phyloP scores from a whole-genome alignment of 768 basidiomycete species.

The Kwoniella dejecticola region DNA sequence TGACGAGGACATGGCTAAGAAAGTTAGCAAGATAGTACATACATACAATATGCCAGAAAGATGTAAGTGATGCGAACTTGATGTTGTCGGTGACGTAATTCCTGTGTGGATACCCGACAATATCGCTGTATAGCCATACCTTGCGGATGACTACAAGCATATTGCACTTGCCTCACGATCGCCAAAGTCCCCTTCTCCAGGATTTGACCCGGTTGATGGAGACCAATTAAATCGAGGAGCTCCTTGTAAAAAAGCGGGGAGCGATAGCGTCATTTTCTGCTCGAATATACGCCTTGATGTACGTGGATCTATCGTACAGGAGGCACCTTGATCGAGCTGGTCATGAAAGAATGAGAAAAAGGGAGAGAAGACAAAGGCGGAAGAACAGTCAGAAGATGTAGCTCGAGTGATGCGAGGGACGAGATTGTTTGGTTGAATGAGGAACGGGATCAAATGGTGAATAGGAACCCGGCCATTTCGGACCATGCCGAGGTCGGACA shows the following conservation, averaged over 20 bases:
- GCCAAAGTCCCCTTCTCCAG: too few species aligned
- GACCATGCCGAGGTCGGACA: background rate
- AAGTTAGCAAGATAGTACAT: too few species aligned
- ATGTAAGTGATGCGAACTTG: background rate
- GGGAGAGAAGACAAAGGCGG: background rate
- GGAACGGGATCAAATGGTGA: constrained; percentile 13
- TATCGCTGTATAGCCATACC: too few species aligned
- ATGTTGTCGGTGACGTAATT: background rate
- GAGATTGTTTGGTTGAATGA: background rate
- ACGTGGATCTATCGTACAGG: constrained; percentile 16
- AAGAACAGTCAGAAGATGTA: background rate
- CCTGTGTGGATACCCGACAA: background rate
- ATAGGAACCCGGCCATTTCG: background rate
- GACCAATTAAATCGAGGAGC: too few species aligned
- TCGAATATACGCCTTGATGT: constrained; percentile 25
- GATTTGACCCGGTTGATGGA: background rate
- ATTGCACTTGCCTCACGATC: background rate
- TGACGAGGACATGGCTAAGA: too few species aligned
- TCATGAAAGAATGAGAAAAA: constrained; percentile 3
- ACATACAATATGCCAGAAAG: too few species aligned
- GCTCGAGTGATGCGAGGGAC: background rate
- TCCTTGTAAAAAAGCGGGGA: too few species aligned
- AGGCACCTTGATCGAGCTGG: constrained; percentile 24
- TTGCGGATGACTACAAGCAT: background rate
- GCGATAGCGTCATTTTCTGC: constrained; percentile 2